phyloP scores from a whole-genome alignment of 768 basidiomycete species.

The Scleroderma bovista region DNA sequence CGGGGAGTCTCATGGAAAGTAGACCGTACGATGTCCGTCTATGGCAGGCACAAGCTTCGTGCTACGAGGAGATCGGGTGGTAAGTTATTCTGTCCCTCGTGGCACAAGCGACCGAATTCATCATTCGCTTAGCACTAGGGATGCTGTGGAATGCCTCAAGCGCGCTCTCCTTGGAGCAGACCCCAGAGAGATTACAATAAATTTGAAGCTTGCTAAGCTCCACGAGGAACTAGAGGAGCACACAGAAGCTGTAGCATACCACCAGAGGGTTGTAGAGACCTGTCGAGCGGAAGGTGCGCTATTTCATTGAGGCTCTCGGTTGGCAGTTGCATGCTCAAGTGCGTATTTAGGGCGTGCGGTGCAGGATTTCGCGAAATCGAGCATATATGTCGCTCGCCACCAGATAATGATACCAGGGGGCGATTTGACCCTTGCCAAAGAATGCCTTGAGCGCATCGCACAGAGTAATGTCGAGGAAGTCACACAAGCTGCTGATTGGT shows the following conservation, averaged over 20 bases:
- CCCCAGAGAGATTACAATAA: constrained; percentile 67
- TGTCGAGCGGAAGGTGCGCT: constrained; percentile 43
- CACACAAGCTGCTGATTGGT: constrained; percentile 61
- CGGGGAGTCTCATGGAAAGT: not conserved
- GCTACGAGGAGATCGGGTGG: constrained; percentile 90
- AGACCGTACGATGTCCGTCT: constrained; percentile 95
- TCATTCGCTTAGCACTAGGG: constrained; percentile 52
- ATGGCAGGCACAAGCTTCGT: constrained; percentile 93
- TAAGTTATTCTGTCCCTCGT: constrained; percentile 27
- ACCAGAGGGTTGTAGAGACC: constrained; percentile 74
- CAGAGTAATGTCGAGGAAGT: constrained; percentile 81
- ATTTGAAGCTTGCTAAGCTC: constrained; percentile 69
- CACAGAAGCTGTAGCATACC: constrained; percentile 69
- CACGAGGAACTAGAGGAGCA: constrained; percentile 62
- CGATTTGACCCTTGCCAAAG: constrained; percentile 63
- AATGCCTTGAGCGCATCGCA: constrained; percentile 70
- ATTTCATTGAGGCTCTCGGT: not conserved
- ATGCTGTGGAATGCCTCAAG: constrained; percentile 89
- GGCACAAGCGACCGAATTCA: constrained; percentile 3
- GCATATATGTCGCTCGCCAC: constrained; percentile 77
- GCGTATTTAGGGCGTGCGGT: constrained; percentile 52
- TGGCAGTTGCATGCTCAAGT: constrained; percentile 1
- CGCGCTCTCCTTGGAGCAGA: constrained; percentile 83
- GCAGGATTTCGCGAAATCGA: constrained; percentile 79
- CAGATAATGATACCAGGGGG: constrained; percentile 59